These are phyloP conservation scores for Backusella morwellensis DNA, from an alignment of 192 early-diverging fungal genomes.

Conservation along the genomic window DNA sequence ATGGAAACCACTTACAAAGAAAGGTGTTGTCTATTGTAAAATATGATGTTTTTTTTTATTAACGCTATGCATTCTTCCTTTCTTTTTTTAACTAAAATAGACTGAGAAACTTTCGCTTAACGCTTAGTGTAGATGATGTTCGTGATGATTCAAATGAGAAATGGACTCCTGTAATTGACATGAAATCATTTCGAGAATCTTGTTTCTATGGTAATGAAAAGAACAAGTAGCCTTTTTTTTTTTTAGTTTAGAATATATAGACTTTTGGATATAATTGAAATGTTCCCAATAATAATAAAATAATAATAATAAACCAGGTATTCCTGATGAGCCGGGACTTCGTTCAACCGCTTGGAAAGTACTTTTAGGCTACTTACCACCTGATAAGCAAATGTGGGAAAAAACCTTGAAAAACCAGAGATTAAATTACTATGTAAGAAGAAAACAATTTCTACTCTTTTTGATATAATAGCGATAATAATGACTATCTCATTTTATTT, in stretches of 20 bases:
- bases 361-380: slow-evolving; percentile 65
- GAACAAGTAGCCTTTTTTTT: neutral
- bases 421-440: slow-evolving; percentile 57
- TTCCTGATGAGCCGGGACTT: slow-evolving; percentile 63
- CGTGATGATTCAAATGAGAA: slow-evolving; percentile 12
- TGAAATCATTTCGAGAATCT: slow-evolving; percentile 47
- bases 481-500: neutral
- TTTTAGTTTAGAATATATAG: neutral
- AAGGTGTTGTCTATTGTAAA: slow-evolving; percentile 14
- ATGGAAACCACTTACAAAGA: slow-evolving; percentile 35
- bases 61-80: neutral
- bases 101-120: slow-evolving; percentile 24
- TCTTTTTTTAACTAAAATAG: neutral
- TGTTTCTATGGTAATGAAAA: slow-evolving; percentile 51
- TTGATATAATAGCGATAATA: neutral
- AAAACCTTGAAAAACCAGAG: slow-evolving; percentile 44
- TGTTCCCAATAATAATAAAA: neutral
- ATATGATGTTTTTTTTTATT: neutral
- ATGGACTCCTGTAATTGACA: slow-evolving; percentile 41
- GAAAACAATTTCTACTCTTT: neutral
- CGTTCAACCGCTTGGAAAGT: slow-evolving; percentile 69
- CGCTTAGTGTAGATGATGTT: slow-evolving; percentile 6
- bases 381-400: slow-evolving; percentile 60
- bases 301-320: slow-evolving; percentile 42
- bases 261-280: neutral